Conservation (phyloP, 148 eudicot genomes). For the Persicaria tinctoria region DNA sequence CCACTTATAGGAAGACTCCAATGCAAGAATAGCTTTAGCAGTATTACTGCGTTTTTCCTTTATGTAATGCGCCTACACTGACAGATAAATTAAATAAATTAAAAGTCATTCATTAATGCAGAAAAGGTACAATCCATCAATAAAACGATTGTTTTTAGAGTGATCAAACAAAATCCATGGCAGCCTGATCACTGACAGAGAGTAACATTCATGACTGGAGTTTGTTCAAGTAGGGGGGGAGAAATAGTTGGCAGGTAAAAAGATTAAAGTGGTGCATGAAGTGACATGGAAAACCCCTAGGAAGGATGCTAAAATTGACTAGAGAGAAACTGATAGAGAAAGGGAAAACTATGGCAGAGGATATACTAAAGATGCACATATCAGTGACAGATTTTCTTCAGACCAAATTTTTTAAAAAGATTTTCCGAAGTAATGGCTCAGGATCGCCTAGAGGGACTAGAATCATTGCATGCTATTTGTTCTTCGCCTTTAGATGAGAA, state of each 20-base stretch:
- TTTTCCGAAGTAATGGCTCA: neutral
- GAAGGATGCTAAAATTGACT: neutral
- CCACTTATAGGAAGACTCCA: conserved; percentile 87
- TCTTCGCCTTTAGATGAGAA: neutral
- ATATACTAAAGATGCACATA: neutral
- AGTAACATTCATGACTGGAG: neutral
- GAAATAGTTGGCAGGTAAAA: neutral
- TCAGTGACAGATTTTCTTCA: neutral
- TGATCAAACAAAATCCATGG: neutral
- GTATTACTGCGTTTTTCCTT: conserved; percentile 83
- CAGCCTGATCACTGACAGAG: neutral
- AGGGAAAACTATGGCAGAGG: neutral
- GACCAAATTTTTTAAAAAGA: too few species aligned
- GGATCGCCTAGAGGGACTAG: neutral
- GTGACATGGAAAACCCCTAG: neutral
- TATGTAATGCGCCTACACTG: conserved; percentile 69
- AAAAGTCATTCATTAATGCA: neutral
- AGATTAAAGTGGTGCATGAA: neutral
- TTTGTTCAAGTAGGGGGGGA: neutral
- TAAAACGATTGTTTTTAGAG: neutral
- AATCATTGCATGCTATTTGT: neutral
- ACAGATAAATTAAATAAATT: neutral
- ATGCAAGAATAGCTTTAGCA: conserved; percentile 75
- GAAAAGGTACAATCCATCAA: neutral
- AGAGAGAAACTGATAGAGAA: neutral